Base-by-base conservation (phyloP, 1,284 basidiomycete genomes). In the Schizopora paradoxa region DNA sequence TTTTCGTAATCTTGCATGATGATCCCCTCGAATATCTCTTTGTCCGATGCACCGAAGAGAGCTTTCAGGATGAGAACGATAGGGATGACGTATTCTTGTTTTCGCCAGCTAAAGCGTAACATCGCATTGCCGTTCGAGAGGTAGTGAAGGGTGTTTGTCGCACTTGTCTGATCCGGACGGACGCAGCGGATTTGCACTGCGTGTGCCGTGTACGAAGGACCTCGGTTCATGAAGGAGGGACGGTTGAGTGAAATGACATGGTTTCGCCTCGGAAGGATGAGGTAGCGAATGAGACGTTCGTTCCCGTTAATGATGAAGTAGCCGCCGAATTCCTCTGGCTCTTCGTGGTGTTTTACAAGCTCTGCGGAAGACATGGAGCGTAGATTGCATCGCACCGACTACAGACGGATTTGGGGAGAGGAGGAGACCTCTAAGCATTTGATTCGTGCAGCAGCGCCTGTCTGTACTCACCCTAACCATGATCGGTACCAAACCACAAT, bases 261-360 rank as follows among this genome's bases (percentile, higher is more conserved):
- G 62, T 96, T 91, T 51, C 93, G 77, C 56, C 82, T 86, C 52
- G 81, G 92, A 54, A 93, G 82, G 64, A 94, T 94, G 60, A 96
- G 86, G 69, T 94, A 98, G 49, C 96, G 92, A 58, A 99, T 92
- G 55, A 99, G 79, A 68, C 94, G 91, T 70, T 99, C 96, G 69
- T 98, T 99, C 52, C 96, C 96, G 65, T 99, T 99, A 64, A 99
- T 86, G 58, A 99, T 79, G 62, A 99, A 99, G 71, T 99, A 99
- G 22, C 95, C 96, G 37, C 96, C 96, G 62, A 98, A 96, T 64
- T 99, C 96, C 67, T 95, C 93, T 2, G 96, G 84, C 62, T 99
- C 96, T 73, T 99, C 96, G 61, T 95, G 87, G 56, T 85, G 85
- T 48, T 74, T 71, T 37, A 99, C 91, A 42, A 99, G 84, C 48